Evolutionary conservation across 495 filamentous ascomycete genomes (phyloP), one percentile per base, ranked within the genome.

Genomic region (Cairneyella variabilis): DNA sequence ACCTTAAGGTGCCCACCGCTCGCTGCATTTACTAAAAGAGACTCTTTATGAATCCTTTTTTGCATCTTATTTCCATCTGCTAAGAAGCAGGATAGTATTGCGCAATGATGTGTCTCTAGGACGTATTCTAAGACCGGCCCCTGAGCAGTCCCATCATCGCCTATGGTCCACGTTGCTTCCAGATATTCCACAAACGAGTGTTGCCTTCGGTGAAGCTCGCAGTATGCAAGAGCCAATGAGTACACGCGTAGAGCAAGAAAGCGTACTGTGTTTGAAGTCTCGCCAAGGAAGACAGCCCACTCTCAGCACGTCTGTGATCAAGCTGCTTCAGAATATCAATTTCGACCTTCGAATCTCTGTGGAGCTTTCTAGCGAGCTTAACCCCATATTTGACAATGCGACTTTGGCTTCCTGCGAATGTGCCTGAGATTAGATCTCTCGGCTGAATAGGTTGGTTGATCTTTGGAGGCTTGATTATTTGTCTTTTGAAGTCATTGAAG

Each of bases 401-500:
- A 39, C 25, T 18, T 16, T 20, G 18, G 18, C 18, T 12, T 26
- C 46, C 14, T 49, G 9, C 22, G 14, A 34, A 22, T 21, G 12
- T 36, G 7, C 38, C 34, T 10, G 22, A 10, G 22, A 49, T 39
- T 10, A 43, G 22, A 16, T 49, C 18, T 22, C 25, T 22, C 18
- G 38, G 27, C 25, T 37, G 28, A 25, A 7, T 34, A 20, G 46
- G 46, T 23, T n/a, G n/a, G n/a, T n/a, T n/a, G n/a, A 49, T 12
- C 46, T 9, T 20, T 21, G 46, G 25, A 34, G 46, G 28, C 3
- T 34, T 34, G 20, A 39, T 49, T 20, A 49, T 12, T 20, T 39
- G 12, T 5, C 10, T 40, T 30, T 63, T 64, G 54, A 70, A 69
- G 50, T 69, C 62, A 46, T 51, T 62, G 37, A 64, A 67, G 37